Conservation (phyloP, 2,329 filamentous ascomycete genomes). For the Colletotrichum eremochloae region DNA sequence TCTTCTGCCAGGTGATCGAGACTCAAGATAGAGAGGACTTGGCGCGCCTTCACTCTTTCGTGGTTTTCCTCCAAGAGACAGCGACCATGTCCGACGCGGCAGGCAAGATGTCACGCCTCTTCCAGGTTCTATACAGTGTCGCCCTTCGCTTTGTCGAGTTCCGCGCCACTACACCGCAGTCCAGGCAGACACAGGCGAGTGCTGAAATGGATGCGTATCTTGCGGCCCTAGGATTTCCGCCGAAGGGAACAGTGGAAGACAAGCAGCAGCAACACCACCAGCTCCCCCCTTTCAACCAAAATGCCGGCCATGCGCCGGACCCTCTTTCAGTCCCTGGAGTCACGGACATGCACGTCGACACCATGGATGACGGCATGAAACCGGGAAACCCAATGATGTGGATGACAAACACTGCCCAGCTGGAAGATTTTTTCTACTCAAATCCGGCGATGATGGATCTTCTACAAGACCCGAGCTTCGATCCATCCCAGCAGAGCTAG, state of each 20-base stretch:
- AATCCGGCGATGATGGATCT: conserved; percentile 55
- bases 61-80: conserved; percentile 64
- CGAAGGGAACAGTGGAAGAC: background rate
- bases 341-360: conserved; percentile 5
- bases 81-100: conserved; percentile 62
- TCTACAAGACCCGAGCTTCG: conserved; percentile 47
- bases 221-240: conserved; percentile 62
- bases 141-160: conserved; percentile 71
- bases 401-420: conserved; percentile 54
- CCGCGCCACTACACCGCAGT: conserved; percentile 52
- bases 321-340: background rate
- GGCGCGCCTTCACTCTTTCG: conserved; percentile 63
- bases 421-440: conserved; percentile 56
- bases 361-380: conserved; percentile 14
- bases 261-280: conserved; percentile 9
- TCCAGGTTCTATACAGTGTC: conserved; percentile 69
- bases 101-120: conserved; percentile 68
- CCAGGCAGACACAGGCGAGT: conserved; percentile 50
- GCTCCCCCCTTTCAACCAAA: conserved; percentile 34
- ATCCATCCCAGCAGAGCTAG: background rate
- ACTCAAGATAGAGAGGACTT: conserved; percentile 58
- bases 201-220: conserved; percentile 65
- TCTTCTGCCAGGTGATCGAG: conserved; percentile 66
- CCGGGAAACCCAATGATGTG: conserved; percentile 49
- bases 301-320: background rate